Evolutionary conservation across 169 alveolate genomes (phyloP).

Genomic region (Plasmodium knowlesi): DNA sequence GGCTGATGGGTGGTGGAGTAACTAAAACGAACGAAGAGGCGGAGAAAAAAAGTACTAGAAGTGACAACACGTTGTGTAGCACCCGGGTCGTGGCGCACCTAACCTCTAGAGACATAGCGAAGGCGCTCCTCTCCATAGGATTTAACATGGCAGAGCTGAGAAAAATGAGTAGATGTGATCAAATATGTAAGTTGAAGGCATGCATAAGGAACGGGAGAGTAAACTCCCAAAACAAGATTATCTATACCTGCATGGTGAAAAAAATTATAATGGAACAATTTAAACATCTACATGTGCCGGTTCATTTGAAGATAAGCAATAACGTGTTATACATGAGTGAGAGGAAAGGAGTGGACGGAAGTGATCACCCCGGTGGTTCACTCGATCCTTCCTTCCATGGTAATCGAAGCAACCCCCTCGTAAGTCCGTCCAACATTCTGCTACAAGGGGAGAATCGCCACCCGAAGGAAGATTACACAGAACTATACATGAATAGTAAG

Average conservation of each 20-base stretch:
- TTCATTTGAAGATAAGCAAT: slow-evolving; percentile 30
- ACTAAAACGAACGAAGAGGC: neutral
- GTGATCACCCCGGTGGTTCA: neutral
- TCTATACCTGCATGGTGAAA: slow-evolving; percentile 44
- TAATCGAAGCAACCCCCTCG: neutral
- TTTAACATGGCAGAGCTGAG: slow-evolving; percentile 1
- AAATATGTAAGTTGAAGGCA: slow-evolving; percentile 19
- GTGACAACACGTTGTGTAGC: neutral
- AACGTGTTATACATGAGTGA: slow-evolving; percentile 25
- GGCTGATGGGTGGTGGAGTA: neutral
- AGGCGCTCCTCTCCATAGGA: slow-evolving; percentile 4
- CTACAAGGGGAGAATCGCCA: neutral
- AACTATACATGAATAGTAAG: neutral
- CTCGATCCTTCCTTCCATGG: no score
- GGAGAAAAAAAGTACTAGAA: neutral
- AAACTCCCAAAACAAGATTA: slow-evolving; percentile 12
- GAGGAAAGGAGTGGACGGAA: neutral
- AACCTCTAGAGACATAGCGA: slow-evolving; percentile 15
- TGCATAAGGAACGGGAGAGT: slow-evolving; percentile 4
- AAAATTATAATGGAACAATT: slow-evolving; percentile 48
- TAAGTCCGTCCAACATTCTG: neutral
- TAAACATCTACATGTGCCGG: slow-evolving; percentile 27
- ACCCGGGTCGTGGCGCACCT: neutral
- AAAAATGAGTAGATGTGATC: slow-evolving; percentile 37
- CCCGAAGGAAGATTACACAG: neutral